Evolutionary conservation across 257 asterid genomes (phyloP).

Genomic region (Jasminum sambac): DNA sequence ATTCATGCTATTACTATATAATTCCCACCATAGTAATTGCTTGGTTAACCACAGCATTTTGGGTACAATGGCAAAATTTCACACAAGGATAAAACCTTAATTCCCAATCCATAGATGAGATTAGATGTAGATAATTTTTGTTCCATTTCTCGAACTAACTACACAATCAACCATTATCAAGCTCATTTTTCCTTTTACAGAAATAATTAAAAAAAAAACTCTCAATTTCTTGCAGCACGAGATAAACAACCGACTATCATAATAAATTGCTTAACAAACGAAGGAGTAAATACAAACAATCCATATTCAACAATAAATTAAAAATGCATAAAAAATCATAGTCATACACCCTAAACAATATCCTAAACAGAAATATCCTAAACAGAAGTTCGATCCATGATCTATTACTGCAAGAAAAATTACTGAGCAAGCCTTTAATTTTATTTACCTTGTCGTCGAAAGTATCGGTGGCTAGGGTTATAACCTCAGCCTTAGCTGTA

Average conservation of each 20-base stretch:
- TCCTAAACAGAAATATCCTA: conserved; percentile 2
- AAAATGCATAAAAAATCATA: conserved; percentile 2
- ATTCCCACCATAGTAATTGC: not conserved
- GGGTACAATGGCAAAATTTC: not conserved
- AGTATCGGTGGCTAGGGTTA: conserved; percentile 68
- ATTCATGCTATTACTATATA: not conserved
- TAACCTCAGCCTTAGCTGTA: conserved; percentile 72
- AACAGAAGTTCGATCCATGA: conserved; percentile 5
- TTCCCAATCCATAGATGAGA: not conserved
- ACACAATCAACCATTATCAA: not conserved
- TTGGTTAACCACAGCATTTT: not conserved
- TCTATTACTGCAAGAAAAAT: not conserved
- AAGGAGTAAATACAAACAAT: not conserved
- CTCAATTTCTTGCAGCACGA: not conserved
- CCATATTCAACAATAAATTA: not conserved
- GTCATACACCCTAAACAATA: conserved; percentile 3
- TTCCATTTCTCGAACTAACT: not conserved
- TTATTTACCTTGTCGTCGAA: conserved; percentile 76
- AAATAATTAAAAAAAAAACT: not conserved
- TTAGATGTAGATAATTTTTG: not conserved
- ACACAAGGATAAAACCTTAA: not conserved
- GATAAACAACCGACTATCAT: not conserved
- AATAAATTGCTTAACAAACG: not conserved
- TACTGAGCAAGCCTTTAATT: not conserved
- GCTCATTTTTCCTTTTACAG: not conserved